These are phyloP conservation scores for Cystobasidium onofrii DNA, from an alignment of 768 basidiomycete species.

Conservation along the genomic window DNA sequence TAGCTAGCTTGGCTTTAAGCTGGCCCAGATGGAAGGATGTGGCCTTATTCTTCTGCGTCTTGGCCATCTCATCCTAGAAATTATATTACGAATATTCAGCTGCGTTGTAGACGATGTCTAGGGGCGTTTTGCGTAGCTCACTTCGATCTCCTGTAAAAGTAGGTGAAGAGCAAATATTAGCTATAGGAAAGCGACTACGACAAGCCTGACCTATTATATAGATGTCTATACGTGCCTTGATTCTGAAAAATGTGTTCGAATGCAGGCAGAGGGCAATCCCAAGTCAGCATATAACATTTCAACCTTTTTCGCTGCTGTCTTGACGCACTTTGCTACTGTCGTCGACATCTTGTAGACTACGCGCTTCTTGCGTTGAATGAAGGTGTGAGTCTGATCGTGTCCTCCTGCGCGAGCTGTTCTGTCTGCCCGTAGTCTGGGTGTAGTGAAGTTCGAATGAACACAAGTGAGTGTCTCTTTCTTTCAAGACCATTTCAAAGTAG, in stretches of 20 bases:
- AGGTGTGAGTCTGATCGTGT: background rate
- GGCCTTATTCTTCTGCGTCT: slow-evolving; percentile 47
- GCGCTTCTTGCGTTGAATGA: background rate
- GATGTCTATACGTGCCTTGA: slow-evolving; percentile 21
- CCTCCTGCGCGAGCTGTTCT: too few relatives aligned
- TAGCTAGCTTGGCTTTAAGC: slow-evolving; percentile 70
- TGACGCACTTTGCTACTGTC: background rate
- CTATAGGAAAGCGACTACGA: slow-evolving; percentile 24
- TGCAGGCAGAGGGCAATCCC: background rate
- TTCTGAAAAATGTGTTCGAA: background rate
- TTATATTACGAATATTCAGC: slow-evolving; percentile 51
- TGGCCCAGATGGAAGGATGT: slow-evolving; percentile 38
- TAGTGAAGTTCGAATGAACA: too few relatives aligned
- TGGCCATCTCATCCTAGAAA: slow-evolving; percentile 57
- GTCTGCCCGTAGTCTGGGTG: too few relatives aligned
- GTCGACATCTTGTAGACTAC: background rate
- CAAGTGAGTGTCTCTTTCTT: too few relatives aligned
- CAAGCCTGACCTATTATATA: background rate
- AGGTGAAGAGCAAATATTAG: slow-evolving; percentile 35
- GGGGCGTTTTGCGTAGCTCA: slow-evolving; percentile 69
- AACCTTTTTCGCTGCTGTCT: background rate
- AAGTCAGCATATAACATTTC: background rate
- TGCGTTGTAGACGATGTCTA: too few relatives aligned
- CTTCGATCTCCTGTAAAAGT: slow-evolving; percentile 69
- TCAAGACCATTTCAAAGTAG: too few relatives aligned